phyloP scores from a whole-genome alignment of 73 alveolate species.

The Halteria grandinella region DNA sequence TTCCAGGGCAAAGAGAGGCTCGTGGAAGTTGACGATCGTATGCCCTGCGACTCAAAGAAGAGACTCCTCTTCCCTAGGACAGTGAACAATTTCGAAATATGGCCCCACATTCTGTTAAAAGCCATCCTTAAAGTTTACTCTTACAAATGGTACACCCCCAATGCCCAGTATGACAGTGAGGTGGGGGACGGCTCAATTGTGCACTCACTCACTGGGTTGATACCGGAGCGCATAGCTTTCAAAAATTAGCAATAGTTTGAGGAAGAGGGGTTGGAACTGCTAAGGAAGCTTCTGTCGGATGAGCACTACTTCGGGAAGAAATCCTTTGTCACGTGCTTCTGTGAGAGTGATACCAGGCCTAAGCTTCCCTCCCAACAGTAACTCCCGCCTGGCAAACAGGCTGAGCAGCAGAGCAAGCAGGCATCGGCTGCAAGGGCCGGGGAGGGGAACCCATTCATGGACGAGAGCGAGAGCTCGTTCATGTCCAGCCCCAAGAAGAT shows the following conservation, averaged over 20 bases:
- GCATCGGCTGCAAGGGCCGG: constrained; percentile 21
- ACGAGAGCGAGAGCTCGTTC: not conserved
- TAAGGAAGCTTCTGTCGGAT: constrained; percentile 67
- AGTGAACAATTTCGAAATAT: constrained; percentile 83
- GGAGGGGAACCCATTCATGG: not conserved
- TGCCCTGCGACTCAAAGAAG: constrained; percentile 93
- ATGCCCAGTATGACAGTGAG: constrained; percentile 71
- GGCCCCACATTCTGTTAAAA: constrained; percentile 94
- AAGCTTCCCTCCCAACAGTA: constrained; percentile 51
- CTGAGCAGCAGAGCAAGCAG: constrained; percentile 26
- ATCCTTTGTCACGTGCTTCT: constrained; percentile 59
- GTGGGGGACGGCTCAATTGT: constrained; percentile 93
- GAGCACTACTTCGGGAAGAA: constrained; percentile 67
- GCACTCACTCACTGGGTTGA: constrained; percentile 95
- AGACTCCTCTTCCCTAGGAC: constrained; percentile 92
- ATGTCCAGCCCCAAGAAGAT: constrained; percentile 34
- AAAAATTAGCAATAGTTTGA: constrained; percentile 39
- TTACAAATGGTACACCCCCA: constrained; percentile 77
- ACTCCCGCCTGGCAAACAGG: not conserved
- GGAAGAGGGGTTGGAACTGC: constrained; percentile 42
- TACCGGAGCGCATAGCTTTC: constrained; percentile 89
- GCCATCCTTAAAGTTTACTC: constrained; percentile 92
- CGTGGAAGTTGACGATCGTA: constrained; percentile 92
- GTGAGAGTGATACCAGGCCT: constrained; percentile 69
- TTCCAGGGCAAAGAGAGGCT: constrained; percentile 95